Percentiles rank a stretch among this genome's conserved stretches.
Conservation (phyloP, 257 asterid species). For the Fraxinus americana region DNA sequence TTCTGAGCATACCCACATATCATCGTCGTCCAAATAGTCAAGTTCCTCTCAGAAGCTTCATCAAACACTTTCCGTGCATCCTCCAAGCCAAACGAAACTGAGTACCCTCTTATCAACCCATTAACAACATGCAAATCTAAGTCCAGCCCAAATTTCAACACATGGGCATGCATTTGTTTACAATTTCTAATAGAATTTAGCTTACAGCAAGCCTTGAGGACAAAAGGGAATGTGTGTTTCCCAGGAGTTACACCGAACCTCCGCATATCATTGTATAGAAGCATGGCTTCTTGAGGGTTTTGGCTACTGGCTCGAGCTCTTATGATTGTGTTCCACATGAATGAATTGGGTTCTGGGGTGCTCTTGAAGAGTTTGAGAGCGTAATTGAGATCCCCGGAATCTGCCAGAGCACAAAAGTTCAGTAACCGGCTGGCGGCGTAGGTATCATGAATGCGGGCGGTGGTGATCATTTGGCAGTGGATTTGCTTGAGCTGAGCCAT, state of each 20-base stretch:
- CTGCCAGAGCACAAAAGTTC: constrained; percentile 70
- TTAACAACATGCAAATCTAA: constrained; percentile 63
- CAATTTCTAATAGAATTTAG: constrained; percentile 28
- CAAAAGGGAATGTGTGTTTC: constrained; percentile 76
- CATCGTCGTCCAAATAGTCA: constrained; percentile 81
- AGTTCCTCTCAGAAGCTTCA: constrained; percentile 43
- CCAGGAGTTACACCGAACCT: constrained; percentile 55
- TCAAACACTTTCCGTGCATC: constrained; percentile 74
- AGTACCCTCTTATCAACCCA: constrained; percentile 60
- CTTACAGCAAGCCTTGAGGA: constrained; percentile 69
- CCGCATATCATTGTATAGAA: constrained; percentile 55
- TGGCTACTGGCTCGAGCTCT: constrained; percentile 57
- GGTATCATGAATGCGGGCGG: constrained; percentile 63
- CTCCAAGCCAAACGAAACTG: constrained; percentile 45
- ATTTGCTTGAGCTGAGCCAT: constrained; percentile 70
- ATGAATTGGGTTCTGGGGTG: constrained; percentile 50
- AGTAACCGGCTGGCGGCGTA: constrained; percentile 83
- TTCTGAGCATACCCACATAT: constrained; percentile 82
- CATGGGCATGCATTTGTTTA: constrained; percentile 65
- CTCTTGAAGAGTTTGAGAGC: constrained; percentile 53
- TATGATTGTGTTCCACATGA: constrained; percentile 93
- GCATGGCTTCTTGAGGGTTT: constrained; percentile 46
- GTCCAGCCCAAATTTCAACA: constrained; percentile 59
- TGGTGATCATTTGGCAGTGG: constrained; percentile 77
- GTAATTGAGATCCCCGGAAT: constrained; percentile 54